Evolutionary conservation across 768 basidiomycete genomes (phyloP).

Genomic region (Rickenella mellea): DNA sequence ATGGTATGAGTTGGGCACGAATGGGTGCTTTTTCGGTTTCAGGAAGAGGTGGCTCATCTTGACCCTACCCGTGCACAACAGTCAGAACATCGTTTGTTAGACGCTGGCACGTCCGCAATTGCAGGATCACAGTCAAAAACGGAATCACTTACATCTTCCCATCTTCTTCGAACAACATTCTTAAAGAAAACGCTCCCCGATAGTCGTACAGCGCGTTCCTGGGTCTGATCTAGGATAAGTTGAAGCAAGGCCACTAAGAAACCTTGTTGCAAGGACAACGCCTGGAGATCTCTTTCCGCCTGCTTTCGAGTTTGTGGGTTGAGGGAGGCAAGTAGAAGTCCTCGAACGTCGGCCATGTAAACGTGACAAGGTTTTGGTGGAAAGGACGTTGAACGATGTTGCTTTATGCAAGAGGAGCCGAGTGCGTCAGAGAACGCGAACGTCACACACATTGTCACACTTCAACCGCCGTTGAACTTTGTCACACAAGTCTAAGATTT

Average conservation of each 20-base stretch:
- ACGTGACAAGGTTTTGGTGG: no score
- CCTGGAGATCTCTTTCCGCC: conserved; percentile 69
- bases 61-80: conserved; percentile 10
- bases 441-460: no score
- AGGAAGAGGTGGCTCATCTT: conserved; percentile 68
- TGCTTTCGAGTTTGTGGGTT: conserved; percentile 61
- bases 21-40: conserved; percentile 66
- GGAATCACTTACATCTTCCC: conserved; percentile 64
- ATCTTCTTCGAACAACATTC: conserved; percentile 78
- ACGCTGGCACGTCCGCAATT: background rate
- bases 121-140: conserved; percentile 1
- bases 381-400: no score
- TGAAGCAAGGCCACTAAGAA: conserved; percentile 74
- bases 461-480: no score
- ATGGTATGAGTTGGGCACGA: conserved; percentile 72
- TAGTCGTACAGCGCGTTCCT: conserved; percentile 65
- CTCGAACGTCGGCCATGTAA: conserved; percentile 66
- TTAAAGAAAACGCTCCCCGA: conserved; percentile 88
- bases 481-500: no score
- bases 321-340: conserved; percentile 65
- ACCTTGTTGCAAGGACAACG: conserved; percentile 59
- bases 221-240: conserved; percentile 59
- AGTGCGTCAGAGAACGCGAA: no score
- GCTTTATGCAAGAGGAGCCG: no score
- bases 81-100: background rate